Evolutionary conservation across 768 basidiomycete species (phyloP).

Genomic region (Scleroderma bovista): DNA sequence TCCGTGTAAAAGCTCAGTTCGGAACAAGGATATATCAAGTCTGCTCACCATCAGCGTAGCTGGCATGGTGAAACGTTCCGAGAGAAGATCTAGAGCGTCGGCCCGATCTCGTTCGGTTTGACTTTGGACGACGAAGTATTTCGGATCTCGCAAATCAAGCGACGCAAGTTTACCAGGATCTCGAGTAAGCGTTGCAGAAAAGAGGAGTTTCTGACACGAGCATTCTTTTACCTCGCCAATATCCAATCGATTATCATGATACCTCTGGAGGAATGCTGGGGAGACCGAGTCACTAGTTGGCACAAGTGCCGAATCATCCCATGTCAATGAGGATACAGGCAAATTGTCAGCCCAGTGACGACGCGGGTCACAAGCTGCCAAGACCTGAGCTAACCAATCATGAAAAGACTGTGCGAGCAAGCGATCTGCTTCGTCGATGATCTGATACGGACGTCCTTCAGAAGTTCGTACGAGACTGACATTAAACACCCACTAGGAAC

Average conservation of each 20-base stretch:
- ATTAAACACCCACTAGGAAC: constrained; percentile 65
- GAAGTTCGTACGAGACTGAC: background rate
- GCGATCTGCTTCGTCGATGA: constrained; percentile 98
- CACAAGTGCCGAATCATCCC: constrained; percentile 4
- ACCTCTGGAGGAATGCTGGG: constrained; percentile 46
- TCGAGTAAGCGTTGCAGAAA: constrained; percentile 91
- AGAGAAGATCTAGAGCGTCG: constrained; percentile 48
- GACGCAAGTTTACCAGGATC: constrained; percentile 92
- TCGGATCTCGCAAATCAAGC: constrained; percentile 69
- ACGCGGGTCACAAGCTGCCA: constrained; percentile 61
- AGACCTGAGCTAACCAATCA: constrained; percentile 84
- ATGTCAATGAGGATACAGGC: constrained; percentile 1
- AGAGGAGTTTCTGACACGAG: constrained; percentile 90
- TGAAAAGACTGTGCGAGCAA: constrained; percentile 93
- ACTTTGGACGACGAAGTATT: constrained; percentile 83
- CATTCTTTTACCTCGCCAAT: constrained; percentile 50
- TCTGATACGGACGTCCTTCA: constrained; percentile 38
- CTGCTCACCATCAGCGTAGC: constrained; percentile 59
- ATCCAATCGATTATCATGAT: constrained; percentile 36
- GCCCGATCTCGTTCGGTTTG: constrained; percentile 29
- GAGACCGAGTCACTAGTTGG: constrained; percentile 43
- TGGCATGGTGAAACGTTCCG: constrained; percentile 82
- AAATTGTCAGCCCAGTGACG: constrained; percentile 9
- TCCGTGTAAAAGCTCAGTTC: background rate
- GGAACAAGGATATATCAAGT: background rate